Evolutionary conservation across 2,329 filamentous ascomycete genomes (phyloP).

Genomic region (Diaporthe australafricana): DNA sequence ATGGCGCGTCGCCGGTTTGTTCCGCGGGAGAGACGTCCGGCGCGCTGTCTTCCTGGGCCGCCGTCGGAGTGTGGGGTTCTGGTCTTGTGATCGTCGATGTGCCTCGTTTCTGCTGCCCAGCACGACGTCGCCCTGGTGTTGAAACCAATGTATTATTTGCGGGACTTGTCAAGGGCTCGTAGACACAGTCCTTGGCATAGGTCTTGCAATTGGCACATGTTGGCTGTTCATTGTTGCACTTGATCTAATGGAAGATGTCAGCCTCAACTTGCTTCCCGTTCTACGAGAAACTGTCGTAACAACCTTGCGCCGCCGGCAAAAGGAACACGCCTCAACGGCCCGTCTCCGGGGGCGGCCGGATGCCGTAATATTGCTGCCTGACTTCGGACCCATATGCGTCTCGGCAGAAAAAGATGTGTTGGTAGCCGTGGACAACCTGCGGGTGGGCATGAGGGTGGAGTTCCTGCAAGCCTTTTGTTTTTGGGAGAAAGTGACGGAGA

Average conservation of each 20-base stretch:
- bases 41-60: not conserved
- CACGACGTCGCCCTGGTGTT: not conserved
- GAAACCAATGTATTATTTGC: not conserved
- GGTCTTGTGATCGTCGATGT: not conserved
- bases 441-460: not conserved
- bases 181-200: slow-evolving; percentile 57
- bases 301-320: slow-evolving; percentile 40
- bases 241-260: slow-evolving; percentile 50
- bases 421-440: not conserved
- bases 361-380: slow-evolving; percentile 10
- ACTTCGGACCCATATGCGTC: slow-evolving; percentile 61
- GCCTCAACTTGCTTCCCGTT: not conserved
- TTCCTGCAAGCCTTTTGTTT: not conserved
- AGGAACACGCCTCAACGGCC: not conserved
- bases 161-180: slow-evolving; percentile 44
- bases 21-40: not conserved
- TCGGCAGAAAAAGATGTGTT: not conserved
- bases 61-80: not conserved
- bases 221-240: slow-evolving; percentile 59
- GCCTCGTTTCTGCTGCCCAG: not conserved
- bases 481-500: not conserved
- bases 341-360: not conserved
- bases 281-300: not conserved
- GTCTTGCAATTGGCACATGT: slow-evolving; percentile 58
- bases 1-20: not conserved